Evolutionary conservation across 371 early-diverging fungal genomes (phyloP).

Genomic region (Haplosporangium sp.): DNA sequence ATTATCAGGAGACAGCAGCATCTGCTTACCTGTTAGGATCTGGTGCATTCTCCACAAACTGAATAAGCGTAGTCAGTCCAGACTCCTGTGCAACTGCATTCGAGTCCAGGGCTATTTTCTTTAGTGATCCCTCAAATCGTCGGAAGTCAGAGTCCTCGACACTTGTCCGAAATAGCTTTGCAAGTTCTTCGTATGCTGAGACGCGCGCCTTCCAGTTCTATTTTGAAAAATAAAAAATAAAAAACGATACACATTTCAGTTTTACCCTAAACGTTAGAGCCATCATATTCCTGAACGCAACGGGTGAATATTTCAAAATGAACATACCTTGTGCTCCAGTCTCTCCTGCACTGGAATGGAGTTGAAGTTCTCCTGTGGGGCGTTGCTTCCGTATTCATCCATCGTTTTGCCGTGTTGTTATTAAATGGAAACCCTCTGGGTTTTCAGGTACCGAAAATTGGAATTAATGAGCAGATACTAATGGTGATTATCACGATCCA

Average conservation of each 20-base stretch:
- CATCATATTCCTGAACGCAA: background rate
- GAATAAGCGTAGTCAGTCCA: conserved; percentile 79
- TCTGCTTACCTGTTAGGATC: conserved; percentile 68
- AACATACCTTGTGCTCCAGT: conserved; percentile 77
- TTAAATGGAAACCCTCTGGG: too few relatives aligned
- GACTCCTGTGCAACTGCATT: conserved; percentile 95
- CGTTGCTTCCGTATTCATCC: conserved; percentile 47
- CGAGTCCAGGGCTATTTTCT: conserved; percentile 86
- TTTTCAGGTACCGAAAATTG: too few relatives aligned
- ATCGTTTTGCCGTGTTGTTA: conserved; percentile 1
- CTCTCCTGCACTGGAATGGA: conserved; percentile 73
- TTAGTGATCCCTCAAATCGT: conserved; percentile 75
- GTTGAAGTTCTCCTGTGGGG: conserved; percentile 75
- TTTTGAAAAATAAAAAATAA: conserved; percentile 16
- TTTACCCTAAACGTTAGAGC: background rate
- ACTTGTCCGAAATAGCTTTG: conserved; percentile 72
- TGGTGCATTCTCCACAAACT: conserved; percentile 87
- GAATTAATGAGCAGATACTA: too few relatives aligned
- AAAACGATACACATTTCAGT: conserved; percentile 1
- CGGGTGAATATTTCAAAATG: background rate
- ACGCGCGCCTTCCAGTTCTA: conserved; percentile 96
- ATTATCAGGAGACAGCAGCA: background rate
- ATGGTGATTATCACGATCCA: too few relatives aligned
- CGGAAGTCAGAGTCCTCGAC: conserved; percentile 75
- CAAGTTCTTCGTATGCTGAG: conserved; percentile 87